A percentile compares a stretch with the other conserved stretches of the same genome.
phyloP scores from a whole-genome alignment of 805 yeast species.

The Zygosaccharomyces kombuchaensis region DNA sequence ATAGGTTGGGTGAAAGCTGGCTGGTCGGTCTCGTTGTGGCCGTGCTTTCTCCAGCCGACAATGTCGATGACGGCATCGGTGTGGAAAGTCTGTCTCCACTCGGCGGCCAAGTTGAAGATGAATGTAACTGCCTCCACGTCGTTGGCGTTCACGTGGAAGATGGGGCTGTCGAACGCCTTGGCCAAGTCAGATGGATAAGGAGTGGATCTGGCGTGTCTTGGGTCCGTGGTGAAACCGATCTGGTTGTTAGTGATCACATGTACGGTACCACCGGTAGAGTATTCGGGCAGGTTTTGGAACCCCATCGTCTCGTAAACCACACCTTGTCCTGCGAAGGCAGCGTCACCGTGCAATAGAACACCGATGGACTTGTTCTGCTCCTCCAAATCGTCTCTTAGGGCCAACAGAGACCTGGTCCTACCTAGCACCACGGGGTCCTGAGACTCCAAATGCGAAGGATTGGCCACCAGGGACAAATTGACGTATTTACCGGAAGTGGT shows the following conservation, averaged over 20 bases:
- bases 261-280: slow-evolving; percentile 96
- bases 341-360: slow-evolving; percentile 95
- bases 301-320: slow-evolving; percentile 99
- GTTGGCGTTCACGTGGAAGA: slow-evolving; percentile 98
- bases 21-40: slow-evolving; percentile 99
- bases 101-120: slow-evolving; percentile 94
- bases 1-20: slow-evolving; percentile 98
- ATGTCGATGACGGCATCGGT: slow-evolving; percentile 94
- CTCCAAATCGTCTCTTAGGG: slow-evolving; percentile 82
- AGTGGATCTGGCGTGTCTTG: slow-evolving; percentile 94
- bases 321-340: slow-evolving; percentile 99
- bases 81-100: slow-evolving; percentile 96
- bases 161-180: slow-evolving; percentile 94
- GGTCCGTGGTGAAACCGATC: slow-evolving; percentile 99
- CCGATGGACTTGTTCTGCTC: slow-evolving; percentile 83
- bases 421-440: slow-evolving; percentile 99
- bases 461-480: slow-evolving; percentile 92
- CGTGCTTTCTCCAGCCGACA: slow-evolving; percentile 97
- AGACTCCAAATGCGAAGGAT: slow-evolving; percentile 98
- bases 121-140: slow-evolving; percentile 91
- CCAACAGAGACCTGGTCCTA: slow-evolving; percentile 93
- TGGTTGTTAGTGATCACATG: slow-evolving; percentile 96
- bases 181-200: slow-evolving; percentile 98
- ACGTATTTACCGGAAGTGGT: slow-evolving; percentile 97
- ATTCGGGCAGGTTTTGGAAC: slow-evolving; percentile 85